Base-by-base conservation (phyloP, 2,329 filamentous ascomycete genomes). In the Calonectria pseudoturangicola region DNA sequence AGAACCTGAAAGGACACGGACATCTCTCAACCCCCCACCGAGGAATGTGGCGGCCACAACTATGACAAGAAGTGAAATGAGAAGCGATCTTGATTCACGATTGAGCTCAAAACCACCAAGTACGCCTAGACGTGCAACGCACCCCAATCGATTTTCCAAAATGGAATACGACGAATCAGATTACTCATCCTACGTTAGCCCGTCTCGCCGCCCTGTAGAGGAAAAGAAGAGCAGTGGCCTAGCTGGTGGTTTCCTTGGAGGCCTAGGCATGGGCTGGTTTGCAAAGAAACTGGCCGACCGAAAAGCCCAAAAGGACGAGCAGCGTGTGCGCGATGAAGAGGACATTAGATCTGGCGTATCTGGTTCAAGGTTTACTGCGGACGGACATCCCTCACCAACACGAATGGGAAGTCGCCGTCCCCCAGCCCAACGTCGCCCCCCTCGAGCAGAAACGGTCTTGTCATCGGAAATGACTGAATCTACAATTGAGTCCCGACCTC, bases 211-310 rank as follows among this genome's bases (percentile, higher is more conserved):
- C 54, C 86, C 87, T 30, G 80, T 85, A 15, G 86, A 86, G 9
- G 86, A 87, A 25, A 84, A 74, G 8, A 84, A 87, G 69, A 84
- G 83, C 15, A 88, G 89, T 74, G 87, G 87, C 0, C 83, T 88
- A n/a, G 88, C 87, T 27, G 91, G 93, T 75, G 90, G 90, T 1
- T 77, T 91, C 16, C 80, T 92, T 63, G 92, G 90, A 10, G 87
- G 92, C 2, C 83, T 94, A 30, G 93, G 93, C 2, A 86, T 93
- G 41, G 93, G 93, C 10, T 94, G 93, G 86, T 85, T 95, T 60
- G 90, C 90, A 8, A 92, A 90, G 84, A 90, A 91, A 81, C 88
- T 93, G 82, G 90, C 89, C 76, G 88, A 92, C 82, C 84, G 91
- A 77, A 85, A 85, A 64, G 81, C 85, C 72, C 86, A 79, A 73